These are phyloP conservation scores for Debaryomycetaceae sp. DNA, from an alignment of 1,139 yeast species.

Conservation along the genomic window DNA sequence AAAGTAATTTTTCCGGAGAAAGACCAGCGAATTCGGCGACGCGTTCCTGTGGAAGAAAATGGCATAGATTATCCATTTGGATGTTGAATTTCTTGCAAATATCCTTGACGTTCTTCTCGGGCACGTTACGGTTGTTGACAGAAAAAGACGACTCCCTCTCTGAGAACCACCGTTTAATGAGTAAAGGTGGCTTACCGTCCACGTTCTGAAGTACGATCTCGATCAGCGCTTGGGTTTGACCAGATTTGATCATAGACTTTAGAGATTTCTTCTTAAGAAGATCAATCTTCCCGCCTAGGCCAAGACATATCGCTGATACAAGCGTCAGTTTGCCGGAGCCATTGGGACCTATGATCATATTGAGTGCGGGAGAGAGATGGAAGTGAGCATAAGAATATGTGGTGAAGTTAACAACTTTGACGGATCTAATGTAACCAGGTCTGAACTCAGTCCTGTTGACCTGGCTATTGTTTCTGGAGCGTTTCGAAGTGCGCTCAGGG, in stretches of 20 bases:
- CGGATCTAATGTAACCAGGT: slow-evolving; percentile 62
- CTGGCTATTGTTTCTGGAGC: not conserved
- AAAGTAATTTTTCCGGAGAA: slow-evolving; percentile 61
- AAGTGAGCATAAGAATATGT: slow-evolving; percentile 75
- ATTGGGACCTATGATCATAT: slow-evolving; percentile 93
- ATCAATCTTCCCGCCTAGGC: slow-evolving; percentile 74
- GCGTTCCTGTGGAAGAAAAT: slow-evolving; percentile 89
- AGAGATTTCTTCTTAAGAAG: slow-evolving; percentile 69
- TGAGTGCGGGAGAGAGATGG: slow-evolving; percentile 69
- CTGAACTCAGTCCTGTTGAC: slow-evolving; percentile 10
- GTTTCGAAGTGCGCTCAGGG: not conserved
- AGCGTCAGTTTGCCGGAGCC: slow-evolving; percentile 95
- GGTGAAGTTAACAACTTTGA: slow-evolving; percentile 65
- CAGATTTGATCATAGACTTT: slow-evolving; percentile 71
- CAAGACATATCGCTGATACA: slow-evolving; percentile 88
- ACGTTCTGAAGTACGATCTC: slow-evolving; percentile 54
- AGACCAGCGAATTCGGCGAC: slow-evolving; percentile 88
- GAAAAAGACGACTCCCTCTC: slow-evolving; percentile 50
- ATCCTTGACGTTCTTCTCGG: slow-evolving; percentile 36
- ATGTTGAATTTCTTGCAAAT: slow-evolving; percentile 48
- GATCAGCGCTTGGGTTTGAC: slow-evolving; percentile 44
- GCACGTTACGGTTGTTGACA: slow-evolving; percentile 34
- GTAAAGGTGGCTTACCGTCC: slow-evolving; percentile 14
- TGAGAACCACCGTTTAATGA: slow-evolving; percentile 28
- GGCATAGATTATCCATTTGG: slow-evolving; percentile 86